Percentiles rank a stretch among this genome's conserved stretches.
Conservation (phyloP, 2,329 filamentous ascomycete genomes). For the Domatiomyces catenatus region DNA sequence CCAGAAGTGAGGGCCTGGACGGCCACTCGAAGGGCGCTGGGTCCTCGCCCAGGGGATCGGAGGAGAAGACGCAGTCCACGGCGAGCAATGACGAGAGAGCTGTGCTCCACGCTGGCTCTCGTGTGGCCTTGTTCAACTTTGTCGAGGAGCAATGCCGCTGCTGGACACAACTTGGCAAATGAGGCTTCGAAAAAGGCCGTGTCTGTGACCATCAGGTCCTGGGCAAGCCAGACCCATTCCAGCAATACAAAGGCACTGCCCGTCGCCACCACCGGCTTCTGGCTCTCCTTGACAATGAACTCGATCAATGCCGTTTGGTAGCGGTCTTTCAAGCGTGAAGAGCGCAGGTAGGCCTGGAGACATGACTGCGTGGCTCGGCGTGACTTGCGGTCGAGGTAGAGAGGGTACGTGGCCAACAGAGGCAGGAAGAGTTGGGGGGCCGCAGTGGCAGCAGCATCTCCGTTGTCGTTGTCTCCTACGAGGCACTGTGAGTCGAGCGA, state of each 20-base stretch:
- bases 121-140: constrained; percentile 54
- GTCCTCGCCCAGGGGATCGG: constrained; percentile 40
- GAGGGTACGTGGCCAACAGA: constrained; percentile 73
- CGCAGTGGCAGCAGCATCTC: constrained; percentile 3
- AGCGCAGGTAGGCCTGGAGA: constrained; percentile 50
- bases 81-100: constrained; percentile 61
- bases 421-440: constrained; percentile 43
- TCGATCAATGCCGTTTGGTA: constrained; percentile 36
- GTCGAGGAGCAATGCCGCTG: constrained; percentile 60
- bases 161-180: constrained; percentile 46
- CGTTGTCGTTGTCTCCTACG: background rate
- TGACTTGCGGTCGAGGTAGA: constrained; percentile 74
- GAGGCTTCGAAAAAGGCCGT: constrained; percentile 41
- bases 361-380: constrained; percentile 71
- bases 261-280: constrained; percentile 61
- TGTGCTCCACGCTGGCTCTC: constrained; percentile 51
- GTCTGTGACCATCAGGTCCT: constrained; percentile 52
- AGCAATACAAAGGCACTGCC: constrained; percentile 74
- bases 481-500: constrained; percentile 3
- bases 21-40: constrained; percentile 46
- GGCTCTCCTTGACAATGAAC: constrained; percentile 54
- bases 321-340: constrained; percentile 32
- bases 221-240: constrained; percentile 72
- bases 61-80: constrained; percentile 65
- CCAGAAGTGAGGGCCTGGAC: constrained; percentile 57